Evolutionary conservation across 176 grass and related monocot species (phyloP), one percentile per base, ranked within the genome.

Genomic region (Saccharum officinarum): DNA sequence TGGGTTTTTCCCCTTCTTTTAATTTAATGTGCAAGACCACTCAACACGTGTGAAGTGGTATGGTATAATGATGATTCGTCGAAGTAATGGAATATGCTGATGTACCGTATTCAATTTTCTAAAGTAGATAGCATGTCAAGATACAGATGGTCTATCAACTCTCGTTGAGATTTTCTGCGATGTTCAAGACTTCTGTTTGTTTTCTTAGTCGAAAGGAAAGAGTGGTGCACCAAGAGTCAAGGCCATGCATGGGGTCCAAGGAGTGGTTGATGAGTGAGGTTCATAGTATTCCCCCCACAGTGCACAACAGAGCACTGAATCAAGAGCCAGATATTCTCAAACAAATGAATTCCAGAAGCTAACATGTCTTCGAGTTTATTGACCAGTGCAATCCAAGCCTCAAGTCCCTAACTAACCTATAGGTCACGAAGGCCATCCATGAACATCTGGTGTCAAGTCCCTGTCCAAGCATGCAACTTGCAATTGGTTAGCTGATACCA

Each of bases 401-500:
- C 44, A 7, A 57, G 57, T 69, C 45, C 83, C 5, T 75, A 81
- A 65, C 69, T 31, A 67, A 37, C n/a, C 20, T n/a, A 65, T 75
- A 20, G n/a, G 44, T 41, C 20, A 20, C 28, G 3, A 80, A 22
- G 28, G 69, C 23, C 39, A 54, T 68, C 36, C 57, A 66, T 37
- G 28, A 25, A 49, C 84, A 25, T 80, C 47, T 26, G 89, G 47
- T 90, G 69, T 65, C 75, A 61, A 23, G 89, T 90, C 80, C 44
- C 73, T 80, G 46, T 90, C 80, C 80, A 90, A 74, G 57, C 75
- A 78, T 82, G 82, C 79, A 75, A 80, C 73, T 92, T 86, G 83
- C 66, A 73, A 12, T 79, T 69, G 37, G 63, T 82, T 75, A 73
- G 76, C 79, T 22, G 63, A 73, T 67, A 62, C 59, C 61, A 39